These are phyloP conservation scores for Asterella californica DNA, from an alignment of 225 moss, liverwort and hornwort genomes.

Conservation along the genomic window DNA sequence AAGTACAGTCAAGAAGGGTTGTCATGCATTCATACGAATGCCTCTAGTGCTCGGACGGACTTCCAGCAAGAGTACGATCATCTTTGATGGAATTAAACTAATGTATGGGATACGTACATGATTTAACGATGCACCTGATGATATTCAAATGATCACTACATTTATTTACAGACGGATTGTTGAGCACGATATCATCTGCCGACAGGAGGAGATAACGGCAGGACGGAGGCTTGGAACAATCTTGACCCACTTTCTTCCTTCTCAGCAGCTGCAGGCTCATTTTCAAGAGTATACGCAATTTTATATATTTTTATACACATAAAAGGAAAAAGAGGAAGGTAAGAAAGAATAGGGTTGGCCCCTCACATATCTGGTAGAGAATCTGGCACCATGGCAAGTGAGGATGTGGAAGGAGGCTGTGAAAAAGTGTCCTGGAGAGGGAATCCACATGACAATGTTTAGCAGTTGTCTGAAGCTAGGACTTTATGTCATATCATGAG, in stretches of 20 bases:
- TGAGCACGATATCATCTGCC: no score
- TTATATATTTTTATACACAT: no score
- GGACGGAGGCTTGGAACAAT: neutral
- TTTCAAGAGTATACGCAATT: no score
- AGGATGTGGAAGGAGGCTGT: neutral
- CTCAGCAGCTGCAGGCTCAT: no score
- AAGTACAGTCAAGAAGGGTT: neutral
- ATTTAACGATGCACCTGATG: no score
- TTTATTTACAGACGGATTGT: no score
- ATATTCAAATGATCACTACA: no score
- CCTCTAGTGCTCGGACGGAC: no score
- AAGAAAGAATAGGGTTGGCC: neutral
- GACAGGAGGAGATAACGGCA: no score
- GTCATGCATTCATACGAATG: neutral
- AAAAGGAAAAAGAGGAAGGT: no score
- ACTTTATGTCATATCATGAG: no score
- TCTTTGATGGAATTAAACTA: neutral
- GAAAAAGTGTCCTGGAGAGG: neutral
- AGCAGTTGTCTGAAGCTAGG: neutral
- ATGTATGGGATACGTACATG: no score
- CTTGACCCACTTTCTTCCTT: neutral
- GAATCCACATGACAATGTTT: neutral
- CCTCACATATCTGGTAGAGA: neutral
- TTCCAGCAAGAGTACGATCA: neutral
- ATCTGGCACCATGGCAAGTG: neutral